Evolutionary conservation across 23 red algal species (phyloP).

Genomic region (Gracilaria gracilis): DNA sequence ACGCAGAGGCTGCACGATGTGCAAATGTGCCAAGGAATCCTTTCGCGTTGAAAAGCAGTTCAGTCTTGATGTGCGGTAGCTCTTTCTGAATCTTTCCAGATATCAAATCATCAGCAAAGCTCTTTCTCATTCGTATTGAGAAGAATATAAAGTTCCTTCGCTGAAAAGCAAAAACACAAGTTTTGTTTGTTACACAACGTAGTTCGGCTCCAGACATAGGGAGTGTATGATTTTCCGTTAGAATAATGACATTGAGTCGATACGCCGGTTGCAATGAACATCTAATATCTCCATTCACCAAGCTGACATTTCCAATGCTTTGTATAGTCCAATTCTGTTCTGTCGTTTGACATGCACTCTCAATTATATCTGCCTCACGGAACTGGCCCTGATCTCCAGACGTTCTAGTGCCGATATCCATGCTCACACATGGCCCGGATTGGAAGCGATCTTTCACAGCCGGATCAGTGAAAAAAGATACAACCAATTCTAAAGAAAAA

Average conservation of each 20-base stretch:
- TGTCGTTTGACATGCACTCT: not conserved
- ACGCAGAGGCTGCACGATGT: not conserved
- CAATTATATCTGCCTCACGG: not conserved
- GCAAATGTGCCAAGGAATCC: not conserved
- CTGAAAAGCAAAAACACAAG: not conserved
- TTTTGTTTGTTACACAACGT: not conserved
- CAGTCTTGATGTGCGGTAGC: not conserved
- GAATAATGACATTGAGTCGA: not conserved
- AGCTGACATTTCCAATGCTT: not conserved
- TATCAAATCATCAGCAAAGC: not conserved
- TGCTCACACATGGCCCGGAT: not conserved
- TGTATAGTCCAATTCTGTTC: not conserved
- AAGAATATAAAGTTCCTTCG: not conserved
- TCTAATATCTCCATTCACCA: not conserved
- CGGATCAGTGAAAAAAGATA: not conserved
- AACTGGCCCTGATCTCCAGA: not conserved
- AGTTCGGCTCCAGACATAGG: not conserved
- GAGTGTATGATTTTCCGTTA: not conserved
- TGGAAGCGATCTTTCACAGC: not conserved
- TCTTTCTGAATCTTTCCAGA: not conserved
- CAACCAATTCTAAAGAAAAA: not conserved
- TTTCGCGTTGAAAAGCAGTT: not conserved
- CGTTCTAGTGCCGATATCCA: not conserved
- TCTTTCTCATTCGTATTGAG: not conserved
- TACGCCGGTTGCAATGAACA: not conserved